Percentiles rank a stretch among this genome's conserved stretches.
These are phyloP conservation scores for Immersiella caudata DNA, from an alignment of 495 filamentous ascomycete species.

Conservation along the genomic window DNA sequence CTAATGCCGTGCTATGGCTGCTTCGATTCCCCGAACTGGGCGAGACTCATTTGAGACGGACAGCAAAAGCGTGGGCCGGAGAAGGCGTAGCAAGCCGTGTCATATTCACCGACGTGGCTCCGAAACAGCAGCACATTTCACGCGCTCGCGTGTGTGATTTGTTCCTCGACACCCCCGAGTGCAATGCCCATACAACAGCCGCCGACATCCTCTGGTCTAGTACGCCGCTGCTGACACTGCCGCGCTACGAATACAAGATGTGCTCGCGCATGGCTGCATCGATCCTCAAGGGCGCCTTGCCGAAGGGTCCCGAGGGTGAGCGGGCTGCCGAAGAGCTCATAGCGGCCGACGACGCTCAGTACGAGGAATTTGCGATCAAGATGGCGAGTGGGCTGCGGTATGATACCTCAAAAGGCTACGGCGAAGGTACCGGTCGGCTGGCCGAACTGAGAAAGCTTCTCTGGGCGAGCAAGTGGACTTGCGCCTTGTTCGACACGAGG, in stretches of 20 bases:
- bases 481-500: constrained; percentile 85
- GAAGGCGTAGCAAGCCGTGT: constrained; percentile 87
- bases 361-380: constrained; percentile 77
- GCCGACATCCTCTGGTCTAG: constrained; percentile 96
- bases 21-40: constrained; percentile 95
- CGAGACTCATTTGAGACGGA: constrained; percentile 79
- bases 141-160: constrained; percentile 90
- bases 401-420: constrained; percentile 40
- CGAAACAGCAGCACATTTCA: constrained; percentile 92
- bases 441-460: constrained; percentile 76
- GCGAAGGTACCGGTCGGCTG: constrained; percentile 67
- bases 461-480: constrained; percentile 78
- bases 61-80: constrained; percentile 81
- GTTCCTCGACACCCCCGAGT: constrained; percentile 96
- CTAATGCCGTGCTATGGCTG: constrained; percentile 92
- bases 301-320: constrained; percentile 66
- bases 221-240: constrained; percentile 90
- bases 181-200: constrained; percentile 97
- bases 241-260: constrained; percentile 98
- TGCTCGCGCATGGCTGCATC: constrained; percentile 96
- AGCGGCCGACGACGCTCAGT: constrained; percentile 73
- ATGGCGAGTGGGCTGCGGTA: constrained; percentile 73
- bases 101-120: constrained; percentile 94
- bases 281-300: constrained; percentile 86
- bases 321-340: constrained; percentile 75